phyloP scores from a whole-genome alignment of 768 basidiomycete genomes.

The Mycena albidolilacea region DNA sequence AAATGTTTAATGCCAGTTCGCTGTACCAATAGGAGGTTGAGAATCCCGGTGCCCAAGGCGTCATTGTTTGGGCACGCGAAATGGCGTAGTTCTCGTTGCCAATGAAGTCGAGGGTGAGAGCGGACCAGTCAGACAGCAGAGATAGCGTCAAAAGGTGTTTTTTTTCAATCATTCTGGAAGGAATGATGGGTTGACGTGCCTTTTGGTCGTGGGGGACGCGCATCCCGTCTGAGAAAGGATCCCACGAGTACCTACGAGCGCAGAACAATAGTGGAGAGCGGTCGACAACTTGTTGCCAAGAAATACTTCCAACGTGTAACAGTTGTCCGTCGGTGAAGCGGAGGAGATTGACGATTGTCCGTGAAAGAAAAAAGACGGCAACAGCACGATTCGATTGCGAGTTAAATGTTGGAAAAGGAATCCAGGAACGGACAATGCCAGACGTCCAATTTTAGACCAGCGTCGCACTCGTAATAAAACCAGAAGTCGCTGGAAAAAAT shows the following conservation, averaged over 20 bases:
- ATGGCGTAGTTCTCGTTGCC: neutral
- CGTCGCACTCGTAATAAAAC: neutral
- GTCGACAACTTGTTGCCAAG: neutral
- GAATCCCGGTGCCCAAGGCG: neutral
- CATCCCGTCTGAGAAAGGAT: constrained; percentile 4
- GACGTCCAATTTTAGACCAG: neutral
- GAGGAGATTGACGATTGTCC: neutral
- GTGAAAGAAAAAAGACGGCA: neutral
- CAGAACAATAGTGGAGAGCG: neutral
- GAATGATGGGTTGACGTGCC: constrained; percentile 8
- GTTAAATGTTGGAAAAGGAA: neutral
- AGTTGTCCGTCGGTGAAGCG: constrained; percentile 1
- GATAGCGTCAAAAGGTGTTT: constrained; percentile 20
- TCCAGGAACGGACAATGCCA: neutral
- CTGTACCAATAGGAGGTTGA: constrained; percentile 13
- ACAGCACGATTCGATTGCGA: neutral
- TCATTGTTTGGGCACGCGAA: neutral
- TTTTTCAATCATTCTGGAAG: neutral
- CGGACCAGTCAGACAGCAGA: constrained; percentile 15
- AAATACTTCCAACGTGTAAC: neutral
- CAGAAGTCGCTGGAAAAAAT: neutral
- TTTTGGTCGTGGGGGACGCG: constrained; percentile 11
- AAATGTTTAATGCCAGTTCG: constrained; percentile 2
- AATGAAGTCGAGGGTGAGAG: neutral
- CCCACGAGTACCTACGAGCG: constrained; percentile 1